Evolutionary conservation across 192 early-diverging fungal species (phyloP).

Genomic region (Podila epigama): DNA sequence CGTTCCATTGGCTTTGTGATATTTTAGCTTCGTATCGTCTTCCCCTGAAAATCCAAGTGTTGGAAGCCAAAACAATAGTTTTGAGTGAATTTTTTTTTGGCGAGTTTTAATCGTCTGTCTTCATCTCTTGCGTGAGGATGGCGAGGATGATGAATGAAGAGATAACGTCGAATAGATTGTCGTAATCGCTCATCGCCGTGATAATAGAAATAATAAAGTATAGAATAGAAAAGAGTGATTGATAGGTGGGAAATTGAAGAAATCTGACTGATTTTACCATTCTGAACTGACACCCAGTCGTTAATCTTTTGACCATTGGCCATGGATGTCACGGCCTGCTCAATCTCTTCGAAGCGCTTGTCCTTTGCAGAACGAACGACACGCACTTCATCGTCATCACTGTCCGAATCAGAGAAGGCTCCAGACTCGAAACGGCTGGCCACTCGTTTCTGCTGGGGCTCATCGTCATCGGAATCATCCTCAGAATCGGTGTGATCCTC

Average conservation of each 20-base stretch:
- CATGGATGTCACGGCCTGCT: slow-evolving; percentile 66
- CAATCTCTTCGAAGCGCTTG: slow-evolving; percentile 89
- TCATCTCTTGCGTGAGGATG: no score
- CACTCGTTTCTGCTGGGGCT: slow-evolving; percentile 52
- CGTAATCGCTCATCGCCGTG: no score
- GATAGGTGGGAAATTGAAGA: not conserved
- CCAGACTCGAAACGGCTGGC: slow-evolving; percentile 47
- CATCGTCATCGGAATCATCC: slow-evolving; percentile 58
- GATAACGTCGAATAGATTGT: no score
- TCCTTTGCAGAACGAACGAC: slow-evolving; percentile 84
- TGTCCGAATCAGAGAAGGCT: slow-evolving; percentile 60
- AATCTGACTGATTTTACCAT: slow-evolving; percentile 57
- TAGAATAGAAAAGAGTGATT: not conserved
- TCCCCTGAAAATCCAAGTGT: no score
- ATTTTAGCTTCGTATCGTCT: no score
- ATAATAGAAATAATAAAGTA: no score
- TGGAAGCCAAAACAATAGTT: no score
- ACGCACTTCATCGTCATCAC: slow-evolving; percentile 76
- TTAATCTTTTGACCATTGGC: slow-evolving; percentile 84
- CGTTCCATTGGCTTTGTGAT: no score
- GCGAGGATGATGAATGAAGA: no score
- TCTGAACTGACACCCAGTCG: slow-evolving; percentile 86
- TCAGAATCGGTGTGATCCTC: slow-evolving; percentile 52
- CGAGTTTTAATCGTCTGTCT: no score
- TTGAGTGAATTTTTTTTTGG: no score